Conservation (phyloP, 2,329 filamentous ascomycete genomes). For the Venturia pyrina region DNA sequence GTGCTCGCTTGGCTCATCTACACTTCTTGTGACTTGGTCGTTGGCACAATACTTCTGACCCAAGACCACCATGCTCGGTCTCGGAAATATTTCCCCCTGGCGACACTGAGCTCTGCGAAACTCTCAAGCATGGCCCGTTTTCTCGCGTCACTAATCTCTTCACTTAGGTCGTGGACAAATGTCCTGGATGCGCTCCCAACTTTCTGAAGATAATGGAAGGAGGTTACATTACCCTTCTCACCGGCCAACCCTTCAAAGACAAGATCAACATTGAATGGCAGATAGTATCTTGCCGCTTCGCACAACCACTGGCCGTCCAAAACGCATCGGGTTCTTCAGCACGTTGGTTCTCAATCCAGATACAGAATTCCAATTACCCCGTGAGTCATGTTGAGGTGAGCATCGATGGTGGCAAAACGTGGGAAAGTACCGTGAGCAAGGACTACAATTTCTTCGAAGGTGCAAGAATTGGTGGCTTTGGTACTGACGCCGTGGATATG, state of each 20-base stretch:
- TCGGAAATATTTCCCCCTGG: neutral
- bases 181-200: neutral
- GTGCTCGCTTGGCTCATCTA: neutral
- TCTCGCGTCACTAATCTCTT: neutral
- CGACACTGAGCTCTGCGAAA: neutral
- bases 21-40: neutral
- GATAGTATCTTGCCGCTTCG: neutral
- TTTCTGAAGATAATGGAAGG: neutral
- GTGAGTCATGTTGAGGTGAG: neutral
- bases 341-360: neutral
- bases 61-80: neutral
- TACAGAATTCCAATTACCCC: neutral
- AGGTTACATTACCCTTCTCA: neutral
- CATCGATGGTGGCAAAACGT: neutral
- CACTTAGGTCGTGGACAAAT: neutral
- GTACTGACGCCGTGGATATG: neutral
- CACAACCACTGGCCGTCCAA: neutral
- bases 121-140: too few species aligned
- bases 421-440: conserved; percentile 1
- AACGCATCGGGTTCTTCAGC: neutral
- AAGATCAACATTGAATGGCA: neutral
- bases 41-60: neutral
- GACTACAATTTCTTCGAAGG: conserved; percentile 3
- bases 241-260: neutral
- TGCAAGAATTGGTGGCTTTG: neutral